These are phyloP conservation scores for Pythium dissotocum DNA, from an alignment of 352 stramenopile genomes.

Conservation along the genomic window DNA sequence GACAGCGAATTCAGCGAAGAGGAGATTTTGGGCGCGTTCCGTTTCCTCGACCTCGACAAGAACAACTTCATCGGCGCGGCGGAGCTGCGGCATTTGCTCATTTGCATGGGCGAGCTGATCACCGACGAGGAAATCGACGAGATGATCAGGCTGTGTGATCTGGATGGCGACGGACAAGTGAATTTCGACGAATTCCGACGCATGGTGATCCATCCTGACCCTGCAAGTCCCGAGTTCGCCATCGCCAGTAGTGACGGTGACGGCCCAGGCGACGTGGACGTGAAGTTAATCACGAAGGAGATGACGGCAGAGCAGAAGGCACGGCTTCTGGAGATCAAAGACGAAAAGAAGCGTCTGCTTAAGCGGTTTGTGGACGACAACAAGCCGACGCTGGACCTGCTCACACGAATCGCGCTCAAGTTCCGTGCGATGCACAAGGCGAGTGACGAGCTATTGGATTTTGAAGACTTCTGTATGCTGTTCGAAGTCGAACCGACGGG, in stretches of 20 bases:
- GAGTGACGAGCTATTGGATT: conserved; percentile 39
- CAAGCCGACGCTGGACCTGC: conserved; percentile 58
- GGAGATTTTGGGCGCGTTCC: conserved; percentile 90
- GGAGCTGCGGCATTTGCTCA: conserved; percentile 92
- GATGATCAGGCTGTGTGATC: conserved; percentile 94
- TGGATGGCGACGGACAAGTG: conserved; percentile 92
- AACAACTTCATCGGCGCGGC: conserved; percentile 93
- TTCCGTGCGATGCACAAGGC: conserved; percentile 64
- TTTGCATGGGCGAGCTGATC: conserved; percentile 96
- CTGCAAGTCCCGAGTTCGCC: conserved; percentile 76
- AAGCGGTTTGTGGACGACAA: conserved; percentile 71
- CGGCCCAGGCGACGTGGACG: conserved; percentile 27
- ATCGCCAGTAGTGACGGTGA: conserved; percentile 31
- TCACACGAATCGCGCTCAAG: conserved; percentile 56
- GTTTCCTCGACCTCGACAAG: conserved; percentile 93
- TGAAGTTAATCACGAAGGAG: conserved; percentile 36
- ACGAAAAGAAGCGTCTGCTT: conserved; percentile 73
- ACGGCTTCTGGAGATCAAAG: conserved; percentile 56
- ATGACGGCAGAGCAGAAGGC: conserved; percentile 54
- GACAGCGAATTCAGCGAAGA: conserved; percentile 90
- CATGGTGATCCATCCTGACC: conserved; percentile 91
- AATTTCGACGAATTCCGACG: conserved; percentile 91
- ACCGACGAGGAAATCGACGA: conserved; percentile 93
- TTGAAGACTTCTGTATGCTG: conserved; percentile 81
- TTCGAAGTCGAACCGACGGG: conserved; percentile 88